Conservation (phyloP, 352 stramenopile genomes). For the Globisporangium abappressorium region DNA sequence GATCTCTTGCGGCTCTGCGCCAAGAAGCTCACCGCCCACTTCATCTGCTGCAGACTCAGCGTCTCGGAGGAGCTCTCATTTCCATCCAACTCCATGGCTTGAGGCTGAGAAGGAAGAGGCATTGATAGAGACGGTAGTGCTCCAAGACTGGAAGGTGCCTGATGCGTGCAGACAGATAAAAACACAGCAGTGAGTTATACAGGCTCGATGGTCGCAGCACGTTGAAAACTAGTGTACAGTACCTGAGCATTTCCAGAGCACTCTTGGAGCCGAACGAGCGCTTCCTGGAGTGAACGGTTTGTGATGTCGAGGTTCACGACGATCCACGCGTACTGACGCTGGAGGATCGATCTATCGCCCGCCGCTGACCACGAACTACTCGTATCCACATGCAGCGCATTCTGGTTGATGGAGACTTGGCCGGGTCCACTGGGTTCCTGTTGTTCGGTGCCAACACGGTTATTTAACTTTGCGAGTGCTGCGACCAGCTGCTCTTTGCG, state of each 20-base stretch:
- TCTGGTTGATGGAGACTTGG: conserved; percentile 20
- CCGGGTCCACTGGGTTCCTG: neutral
- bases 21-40: conserved; percentile 65
- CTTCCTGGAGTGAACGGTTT: conserved; percentile 51
- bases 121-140: neutral
- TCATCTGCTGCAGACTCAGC: conserved; percentile 52
- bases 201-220: neutral
- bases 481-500: conserved; percentile 68
- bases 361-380: conserved; percentile 18
- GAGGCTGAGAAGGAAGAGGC: neutral
- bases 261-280: conserved; percentile 61
- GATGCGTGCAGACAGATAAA: neutral
- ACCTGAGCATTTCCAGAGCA: conserved; percentile 21
- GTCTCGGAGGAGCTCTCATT: conserved; percentile 13
- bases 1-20: conserved; percentile 31
- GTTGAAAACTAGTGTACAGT: neutral
- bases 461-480: conserved; percentile 47
- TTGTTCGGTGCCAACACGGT: conserved; percentile 17
- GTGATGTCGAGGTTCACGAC: conserved; percentile 62
- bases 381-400: conserved; percentile 19
- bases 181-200: neutral
- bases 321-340: conserved; percentile 68
- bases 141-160: conserved; percentile 5
- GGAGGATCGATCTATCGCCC: conserved; percentile 32
- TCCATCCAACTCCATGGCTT: neutral